A percentile compares a stretch with the other conserved stretches of the same genome.
These are phyloP conservation scores for Yamadazyma scolyti DNA, from an alignment of 805 yeast species.

Conservation along the genomic window DNA sequence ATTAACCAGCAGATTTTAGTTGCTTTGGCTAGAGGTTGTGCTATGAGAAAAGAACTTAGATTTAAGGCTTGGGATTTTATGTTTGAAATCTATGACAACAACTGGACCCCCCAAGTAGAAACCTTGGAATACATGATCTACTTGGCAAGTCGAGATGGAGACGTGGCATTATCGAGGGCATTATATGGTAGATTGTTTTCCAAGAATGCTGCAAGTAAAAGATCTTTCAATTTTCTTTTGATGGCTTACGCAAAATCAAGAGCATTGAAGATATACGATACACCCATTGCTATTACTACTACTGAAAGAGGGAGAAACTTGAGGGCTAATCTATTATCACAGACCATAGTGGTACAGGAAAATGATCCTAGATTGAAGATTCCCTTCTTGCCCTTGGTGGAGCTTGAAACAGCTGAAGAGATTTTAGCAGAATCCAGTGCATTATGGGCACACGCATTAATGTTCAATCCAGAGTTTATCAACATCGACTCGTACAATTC, in stretches of 20 bases:
- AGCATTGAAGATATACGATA: constrained; percentile 12
- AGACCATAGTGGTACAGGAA: constrained; percentile 13
- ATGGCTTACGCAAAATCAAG: constrained; percentile 43
- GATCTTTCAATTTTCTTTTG: constrained; percentile 44
- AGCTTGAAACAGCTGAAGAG: constrained; percentile 35
- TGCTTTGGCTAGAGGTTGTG: constrained; percentile 66
- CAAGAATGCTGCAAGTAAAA: constrained; percentile 25
- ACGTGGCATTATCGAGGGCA: constrained; percentile 67
- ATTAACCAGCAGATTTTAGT: constrained; percentile 39
- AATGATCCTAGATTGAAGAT: constrained; percentile 23
- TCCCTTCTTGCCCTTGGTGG: constrained; percentile 67
- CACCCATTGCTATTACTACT: constrained; percentile 31
- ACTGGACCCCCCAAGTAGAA: constrained; percentile 40
- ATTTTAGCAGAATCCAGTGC: constrained; percentile 77
- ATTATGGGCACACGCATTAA: constrained; percentile 55
- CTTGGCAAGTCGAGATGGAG: constrained; percentile 78
- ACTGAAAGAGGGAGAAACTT: constrained; percentile 46
- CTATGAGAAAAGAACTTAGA: constrained; percentile 44
- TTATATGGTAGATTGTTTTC: constrained; percentile 45
- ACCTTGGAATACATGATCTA: constrained; percentile 69
- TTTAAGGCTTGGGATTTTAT: constrained; percentile 76
- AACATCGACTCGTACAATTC: constrained; percentile 43
- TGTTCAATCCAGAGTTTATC: constrained; percentile 41
- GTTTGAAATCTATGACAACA: constrained; percentile 52
- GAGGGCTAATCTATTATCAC: constrained; percentile 43